phyloP scores from a whole-genome alignment of 495 filamentous ascomycete species.

The Rhypophila decipiens region DNA sequence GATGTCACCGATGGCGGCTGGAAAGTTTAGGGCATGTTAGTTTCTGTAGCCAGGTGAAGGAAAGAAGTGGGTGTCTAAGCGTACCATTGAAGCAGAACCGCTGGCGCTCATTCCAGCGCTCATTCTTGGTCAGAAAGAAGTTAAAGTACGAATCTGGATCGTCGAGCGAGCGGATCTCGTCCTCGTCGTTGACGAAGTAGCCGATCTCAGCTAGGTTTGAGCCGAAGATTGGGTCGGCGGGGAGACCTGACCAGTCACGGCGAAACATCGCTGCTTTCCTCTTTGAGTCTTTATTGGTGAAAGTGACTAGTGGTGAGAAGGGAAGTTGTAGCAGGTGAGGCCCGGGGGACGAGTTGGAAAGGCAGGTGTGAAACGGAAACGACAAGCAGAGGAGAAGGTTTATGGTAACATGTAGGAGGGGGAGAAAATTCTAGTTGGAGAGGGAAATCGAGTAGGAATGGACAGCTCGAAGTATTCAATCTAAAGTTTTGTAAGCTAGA shows the following conservation, averaged over 20 bases:
- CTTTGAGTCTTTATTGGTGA: too few relatives aligned
- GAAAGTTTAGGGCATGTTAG: not conserved
- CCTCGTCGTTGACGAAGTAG: constrained; percentile 63
- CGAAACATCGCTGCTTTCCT: constrained; percentile 57
- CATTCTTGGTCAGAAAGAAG: constrained; percentile 63
- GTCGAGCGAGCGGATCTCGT: constrained; percentile 63
- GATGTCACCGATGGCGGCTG: constrained; percentile 58
- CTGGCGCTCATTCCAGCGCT: constrained; percentile 63
- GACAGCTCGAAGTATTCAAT: too few relatives aligned
- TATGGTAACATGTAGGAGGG: too few relatives aligned
- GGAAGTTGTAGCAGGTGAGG: too few relatives aligned
- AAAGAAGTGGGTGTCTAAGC: not conserved
- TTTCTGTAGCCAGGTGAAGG: not conserved
- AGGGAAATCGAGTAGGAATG: too few relatives aligned
- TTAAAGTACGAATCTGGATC: constrained; percentile 63
- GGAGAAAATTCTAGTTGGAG: too few relatives aligned
- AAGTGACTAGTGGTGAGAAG: too few relatives aligned
- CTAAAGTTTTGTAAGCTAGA: too few relatives aligned
- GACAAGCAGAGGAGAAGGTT: too few relatives aligned
- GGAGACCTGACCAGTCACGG: constrained; percentile 55
- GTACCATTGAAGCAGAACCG: constrained; percentile 64
- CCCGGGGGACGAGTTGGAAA: too few relatives aligned
- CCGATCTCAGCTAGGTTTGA: constrained; percentile 60
- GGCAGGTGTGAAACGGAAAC: too few relatives aligned
- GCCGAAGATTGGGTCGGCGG: constrained; percentile 61